These are phyloP conservation scores for Cryptococcus sp. DNA, from an alignment of 1,284 basidiomycete genomes.

Conservation along the genomic window DNA sequence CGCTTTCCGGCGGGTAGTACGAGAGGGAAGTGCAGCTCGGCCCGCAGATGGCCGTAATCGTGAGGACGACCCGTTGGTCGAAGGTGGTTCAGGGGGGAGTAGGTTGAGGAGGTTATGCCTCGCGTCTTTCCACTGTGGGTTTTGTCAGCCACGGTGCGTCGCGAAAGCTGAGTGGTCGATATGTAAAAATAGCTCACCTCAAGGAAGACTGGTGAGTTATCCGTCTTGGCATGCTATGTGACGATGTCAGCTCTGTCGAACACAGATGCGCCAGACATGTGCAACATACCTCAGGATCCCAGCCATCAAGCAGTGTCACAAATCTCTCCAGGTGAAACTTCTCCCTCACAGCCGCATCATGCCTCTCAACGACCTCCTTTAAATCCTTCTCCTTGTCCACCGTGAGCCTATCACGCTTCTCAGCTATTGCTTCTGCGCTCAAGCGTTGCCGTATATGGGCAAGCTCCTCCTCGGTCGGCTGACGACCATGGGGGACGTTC, in stretches of 20 bases:
- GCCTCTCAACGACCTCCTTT: constrained; percentile 60
- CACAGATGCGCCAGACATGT: not conserved
- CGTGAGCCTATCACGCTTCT: constrained; percentile 53
- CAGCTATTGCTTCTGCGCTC: constrained; percentile 24
- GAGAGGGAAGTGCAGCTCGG: constrained; percentile 19
- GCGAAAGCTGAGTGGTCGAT: not conserved
- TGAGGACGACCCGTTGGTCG: not conserved
- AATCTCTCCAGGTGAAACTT: constrained; percentile 80
- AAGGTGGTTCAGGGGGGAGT: constrained; percentile 15
- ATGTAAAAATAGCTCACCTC: constrained; percentile 59
- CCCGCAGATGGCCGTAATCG: constrained; percentile 33
- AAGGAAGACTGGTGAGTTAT: constrained; percentile 68
- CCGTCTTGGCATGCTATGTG: constrained; percentile 64
- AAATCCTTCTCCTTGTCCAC: constrained; percentile 60
- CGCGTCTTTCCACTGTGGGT: constrained; percentile 28
- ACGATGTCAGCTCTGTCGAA: not conserved
- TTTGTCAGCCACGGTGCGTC: constrained; percentile 2
- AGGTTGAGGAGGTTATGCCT: constrained; percentile 37
- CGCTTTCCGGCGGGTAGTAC: constrained; percentile 41
- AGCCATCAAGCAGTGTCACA: constrained; percentile 63
- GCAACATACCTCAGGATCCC: constrained; percentile 65
- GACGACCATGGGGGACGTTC: not conserved
- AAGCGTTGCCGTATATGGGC: constrained; percentile 14
- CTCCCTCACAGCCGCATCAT: constrained; percentile 77
- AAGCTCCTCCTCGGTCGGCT: not conserved